Percentiles rank a stretch among this genome's conserved stretches.
Evolutionary conservation across 306 rosid genomes (phyloP).

Genomic region (Glycine latifolia): DNA sequence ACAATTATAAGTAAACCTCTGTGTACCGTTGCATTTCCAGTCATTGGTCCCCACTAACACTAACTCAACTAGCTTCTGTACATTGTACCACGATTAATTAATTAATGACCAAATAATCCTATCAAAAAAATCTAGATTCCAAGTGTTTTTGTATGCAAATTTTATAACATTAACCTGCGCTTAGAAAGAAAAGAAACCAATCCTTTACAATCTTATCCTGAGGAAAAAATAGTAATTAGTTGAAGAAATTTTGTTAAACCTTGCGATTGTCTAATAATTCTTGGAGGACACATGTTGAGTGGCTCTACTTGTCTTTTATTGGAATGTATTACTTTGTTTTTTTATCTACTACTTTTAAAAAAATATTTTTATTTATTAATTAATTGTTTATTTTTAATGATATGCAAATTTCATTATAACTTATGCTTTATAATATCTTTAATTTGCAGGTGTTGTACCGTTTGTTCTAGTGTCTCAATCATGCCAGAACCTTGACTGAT

Average conservation of each 20-base stretch:
- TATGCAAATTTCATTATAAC: no score
- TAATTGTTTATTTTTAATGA: no score
- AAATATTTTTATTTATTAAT: not conserved
- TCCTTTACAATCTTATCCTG: no score
- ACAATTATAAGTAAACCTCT: not conserved
- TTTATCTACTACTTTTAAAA: not conserved
- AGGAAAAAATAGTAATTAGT: not conserved
- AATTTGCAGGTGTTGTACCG: no score
- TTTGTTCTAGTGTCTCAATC: no score
- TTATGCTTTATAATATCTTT: no score
- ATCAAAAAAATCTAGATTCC: not conserved
- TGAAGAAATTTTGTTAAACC: not conserved
- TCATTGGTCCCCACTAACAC: not conserved
- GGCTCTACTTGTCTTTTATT: not conserved
- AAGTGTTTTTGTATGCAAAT: not conserved
- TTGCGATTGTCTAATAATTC: not conserved
- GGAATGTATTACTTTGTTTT: not conserved
- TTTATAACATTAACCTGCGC: not conserved
- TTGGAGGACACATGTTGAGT: not conserved
- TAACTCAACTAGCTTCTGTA: not conserved
- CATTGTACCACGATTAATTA: not conserved
- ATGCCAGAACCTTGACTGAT: no score
- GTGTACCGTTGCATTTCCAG: not conserved
- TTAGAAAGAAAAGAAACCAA: no score
- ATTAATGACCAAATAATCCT: not conserved